Evolutionary conservation across 257 asterid genomes (phyloP), one percentile per base, ranked within the genome.

Genomic region (Solanum medicagineum): DNA sequence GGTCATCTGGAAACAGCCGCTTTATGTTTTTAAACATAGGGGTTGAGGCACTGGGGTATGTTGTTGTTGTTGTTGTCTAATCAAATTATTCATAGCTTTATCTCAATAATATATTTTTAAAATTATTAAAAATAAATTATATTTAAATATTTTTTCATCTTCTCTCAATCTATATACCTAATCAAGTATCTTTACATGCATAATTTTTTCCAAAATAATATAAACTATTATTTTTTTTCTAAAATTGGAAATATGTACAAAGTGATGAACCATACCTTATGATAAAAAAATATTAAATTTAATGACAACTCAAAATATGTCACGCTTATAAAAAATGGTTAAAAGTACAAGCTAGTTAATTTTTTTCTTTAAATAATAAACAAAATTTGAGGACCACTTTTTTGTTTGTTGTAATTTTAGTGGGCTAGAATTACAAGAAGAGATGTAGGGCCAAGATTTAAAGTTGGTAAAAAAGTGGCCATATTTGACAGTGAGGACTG

Each of bases 401-500:
- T 73, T 29, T 4, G 22, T 24, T 47, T 14, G 47, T 14, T 1
- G 54, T 20, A 62, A 8, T 10, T 15, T 14, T 14, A 11, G 15
- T 62, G 29, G 62, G 17, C 45, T 77, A 40, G 85, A 83, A 11
- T 40, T 57, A 70, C 63, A 81, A 47, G 53, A 71, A 84, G 70
- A 17, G 44, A 19, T 86, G 73, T 57, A 85, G 69, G 84, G 85
- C 4, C 77, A 42, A 53, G 51, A 87, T 81, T 79, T 36, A 79
- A 82, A 83, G 83, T 45, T 65, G 81, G 85, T 55, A 57, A 88
- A 66, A 70, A 82, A 82, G 62, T 22, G 79, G 59, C 80, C 24
- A 69, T 62, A 83, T 81, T 74, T 87, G 89, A 87, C 90, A 88
- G 82, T 80, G 71, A 69, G 63, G 90, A 45, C 65, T 90, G 92